Percentiles rank a stretch among this genome's conserved stretches.
Evolutionary conservation across 192 early-diverging fungal genomes (phyloP).

Genomic region (Backusella macrospora): DNA sequence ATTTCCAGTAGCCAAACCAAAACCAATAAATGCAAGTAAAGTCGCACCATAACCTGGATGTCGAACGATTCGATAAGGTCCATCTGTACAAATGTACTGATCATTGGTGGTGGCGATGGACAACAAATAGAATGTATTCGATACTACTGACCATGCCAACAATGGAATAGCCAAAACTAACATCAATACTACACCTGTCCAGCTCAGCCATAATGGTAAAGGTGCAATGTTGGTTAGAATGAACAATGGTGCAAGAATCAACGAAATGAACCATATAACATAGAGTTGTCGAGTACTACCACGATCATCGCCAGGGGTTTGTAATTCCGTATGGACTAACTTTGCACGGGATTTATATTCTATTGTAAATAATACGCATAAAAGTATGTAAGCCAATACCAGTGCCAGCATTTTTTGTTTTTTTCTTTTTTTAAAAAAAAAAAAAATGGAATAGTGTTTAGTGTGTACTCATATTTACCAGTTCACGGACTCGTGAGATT

Average conservation of each 20-base stretch:
- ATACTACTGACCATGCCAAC: conserved; percentile 31
- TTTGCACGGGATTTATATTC: conserved; percentile 1
- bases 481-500: neutral
- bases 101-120: conserved; percentile 34
- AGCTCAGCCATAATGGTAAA: conserved; percentile 16
- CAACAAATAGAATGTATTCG: conserved; percentile 38
- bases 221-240: neutral
- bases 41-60: conserved; percentile 43
- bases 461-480: neutral
- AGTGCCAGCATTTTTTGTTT: neutral
- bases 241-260: conserved; percentile 12
- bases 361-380: conserved; percentile 1
- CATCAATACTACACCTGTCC: conserved; percentile 39
- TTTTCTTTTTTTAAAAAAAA: neutral
- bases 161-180: conserved; percentile 23
- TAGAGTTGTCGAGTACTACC: conserved; percentile 27
- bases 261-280: conserved; percentile 15
- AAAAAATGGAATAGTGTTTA: neutral
- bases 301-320: conserved; percentile 34
- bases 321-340: conserved; percentile 17
- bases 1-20: conserved; percentile 35
- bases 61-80: conserved; percentile 41
- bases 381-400: conserved; percentile 2
- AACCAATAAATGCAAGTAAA: conserved; percentile 38
- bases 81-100: conserved; percentile 37